Evolutionary conservation across 2,329 filamentous ascomycete genomes (phyloP).

Genomic region (Dactylonectria macrodidyma): DNA sequence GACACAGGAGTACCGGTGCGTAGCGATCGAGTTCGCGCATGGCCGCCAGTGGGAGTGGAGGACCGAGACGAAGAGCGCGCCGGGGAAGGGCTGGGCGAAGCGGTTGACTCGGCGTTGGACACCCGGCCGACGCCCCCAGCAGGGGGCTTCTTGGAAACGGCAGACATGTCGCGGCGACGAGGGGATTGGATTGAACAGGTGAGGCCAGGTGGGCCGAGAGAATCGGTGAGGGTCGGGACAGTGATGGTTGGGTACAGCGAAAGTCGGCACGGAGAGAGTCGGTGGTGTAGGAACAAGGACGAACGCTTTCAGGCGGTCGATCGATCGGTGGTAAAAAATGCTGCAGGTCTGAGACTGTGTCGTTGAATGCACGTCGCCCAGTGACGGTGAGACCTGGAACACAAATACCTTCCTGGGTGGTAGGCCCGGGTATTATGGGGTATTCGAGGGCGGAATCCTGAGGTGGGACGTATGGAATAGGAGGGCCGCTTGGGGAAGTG

Average conservation of each 20-base stretch:
- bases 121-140: conserved; percentile 63
- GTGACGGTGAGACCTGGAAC: conserved; percentile 43
- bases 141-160: conserved; percentile 68
- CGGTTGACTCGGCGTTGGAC: conserved; percentile 57
- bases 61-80: conserved; percentile 59
- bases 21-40: conserved; percentile 74
- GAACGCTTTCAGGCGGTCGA: conserved; percentile 6
- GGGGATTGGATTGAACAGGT: conserved; percentile 26
- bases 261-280: conserved; percentile 19
- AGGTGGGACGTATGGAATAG: conserved; percentile 14
- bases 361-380: conserved; percentile 41
- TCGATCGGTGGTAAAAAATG: conserved; percentile 20
- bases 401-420: conserved; percentile 29
- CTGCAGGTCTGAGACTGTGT: background rate
- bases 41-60: conserved; percentile 58
- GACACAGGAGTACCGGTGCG: conserved; percentile 78
- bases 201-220: conserved; percentile 5
- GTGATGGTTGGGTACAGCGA: conserved; percentile 9
- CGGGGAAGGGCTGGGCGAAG: conserved; percentile 55
- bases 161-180: conserved; percentile 61
- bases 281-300: conserved; percentile 14
- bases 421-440: conserved; percentile 19
- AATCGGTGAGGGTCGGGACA: background rate
- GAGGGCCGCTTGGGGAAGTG: conserved; percentile 32
- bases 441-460: conserved; percentile 38